Evolutionary conservation across 257 asterid species (phyloP), one percentile per base, ranked within the genome.

Genomic region (Craterostigma plantagineum): DNA sequence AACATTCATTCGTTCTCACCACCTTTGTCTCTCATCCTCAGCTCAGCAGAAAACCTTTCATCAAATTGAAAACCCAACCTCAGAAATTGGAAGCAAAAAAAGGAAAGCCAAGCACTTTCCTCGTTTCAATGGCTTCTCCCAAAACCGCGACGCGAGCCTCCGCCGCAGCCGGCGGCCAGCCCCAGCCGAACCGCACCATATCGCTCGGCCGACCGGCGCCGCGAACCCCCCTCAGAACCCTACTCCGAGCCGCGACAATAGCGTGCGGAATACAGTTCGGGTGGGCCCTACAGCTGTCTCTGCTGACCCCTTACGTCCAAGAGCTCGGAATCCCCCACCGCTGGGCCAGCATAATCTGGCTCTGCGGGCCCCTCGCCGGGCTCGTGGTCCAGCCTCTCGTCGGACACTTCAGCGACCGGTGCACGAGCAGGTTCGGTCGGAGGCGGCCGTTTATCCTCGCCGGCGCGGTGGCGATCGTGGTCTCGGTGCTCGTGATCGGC

Each of bases 251-350:
- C 1, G 70, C 96, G 0, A 77, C 96, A 3, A 81, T 86, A 7
- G 92, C 94, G 0, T 61, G 91, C 50, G 96, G 96, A 27, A 81
- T 86, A n/a, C 96, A 86, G 61, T 86, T 81, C 60, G 96, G 96
- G 0, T 86, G 96, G 96, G 96, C 96, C 10, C 57, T 86, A 18
- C 94, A 85, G 47, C 60, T 76, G 4, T 79, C 91, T 0, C 57
- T 79, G 0, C 50, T 79, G 10, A 75, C 90, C 1, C 92, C 92
- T 0, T 79, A 79, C 49, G 83, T 75, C 7, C 92, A 79, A 38
- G 81, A 79, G 50, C 79, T 79, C 16, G 90, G 92, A 3, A 70
- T 79, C 33, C 81, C 90, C 1, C 92, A 79, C 63, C 73, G 0
- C 72, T 75, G 73, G n/a, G 66, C 92, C 1, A 79, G 92, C n/a